A percentile compares a stretch with the other conserved stretches of the same genome.
Conservation (phyloP, 495 filamentous ascomycete genomes). For the Talaromyces stipitatus region DNA sequence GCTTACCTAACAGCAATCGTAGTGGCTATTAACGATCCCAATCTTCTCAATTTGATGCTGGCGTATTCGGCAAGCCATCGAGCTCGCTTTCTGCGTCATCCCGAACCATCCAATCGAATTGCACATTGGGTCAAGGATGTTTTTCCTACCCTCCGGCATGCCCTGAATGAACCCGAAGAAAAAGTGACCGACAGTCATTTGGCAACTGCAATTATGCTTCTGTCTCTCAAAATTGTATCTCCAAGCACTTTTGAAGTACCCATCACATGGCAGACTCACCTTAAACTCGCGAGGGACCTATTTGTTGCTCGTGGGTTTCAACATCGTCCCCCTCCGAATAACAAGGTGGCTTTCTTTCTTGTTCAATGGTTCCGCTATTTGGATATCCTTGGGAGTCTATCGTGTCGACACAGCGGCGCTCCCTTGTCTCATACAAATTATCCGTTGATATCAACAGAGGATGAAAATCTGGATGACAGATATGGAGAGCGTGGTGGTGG, state of each 20-base stretch:
- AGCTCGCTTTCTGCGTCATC: slow-evolving; percentile 64
- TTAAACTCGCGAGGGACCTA: slow-evolving; percentile 68
- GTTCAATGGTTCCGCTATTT: slow-evolving; percentile 82
- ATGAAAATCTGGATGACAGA: slow-evolving; percentile 8
- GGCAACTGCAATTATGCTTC: slow-evolving; percentile 79
- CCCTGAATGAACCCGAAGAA: slow-evolving; percentile 47
- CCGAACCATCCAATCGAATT: slow-evolving; percentile 71
- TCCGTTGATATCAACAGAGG: slow-evolving; percentile 43
- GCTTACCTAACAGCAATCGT: slow-evolving; percentile 9
- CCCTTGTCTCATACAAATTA: slow-evolving; percentile 45
- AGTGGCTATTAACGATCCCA: slow-evolving; percentile 61
- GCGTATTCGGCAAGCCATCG: slow-evolving; percentile 80
- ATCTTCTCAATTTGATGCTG: slow-evolving; percentile 69
- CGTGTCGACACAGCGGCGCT: slow-evolving; percentile 54
- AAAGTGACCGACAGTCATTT: slow-evolving; percentile 68
- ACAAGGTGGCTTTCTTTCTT: slow-evolving; percentile 72
- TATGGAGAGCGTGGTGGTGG: slow-evolving; percentile 20
- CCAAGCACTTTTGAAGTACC: slow-evolving; percentile 72
- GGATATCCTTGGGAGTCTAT: slow-evolving; percentile 71
- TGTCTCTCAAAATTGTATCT: slow-evolving; percentile 79
- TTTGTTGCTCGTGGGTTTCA: slow-evolving; percentile 58
- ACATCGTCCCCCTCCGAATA: slow-evolving; percentile 44
- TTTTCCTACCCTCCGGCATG: slow-evolving; percentile 62
- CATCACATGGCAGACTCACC: slow-evolving; percentile 68
- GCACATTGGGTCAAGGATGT: slow-evolving; percentile 72